A percentile compares a stretch with the other conserved stretches of the same genome.
These are phyloP conservation scores for Podaxis pistillaris DNA, from an alignment of 768 basidiomycete genomes.

Conservation along the genomic window DNA sequence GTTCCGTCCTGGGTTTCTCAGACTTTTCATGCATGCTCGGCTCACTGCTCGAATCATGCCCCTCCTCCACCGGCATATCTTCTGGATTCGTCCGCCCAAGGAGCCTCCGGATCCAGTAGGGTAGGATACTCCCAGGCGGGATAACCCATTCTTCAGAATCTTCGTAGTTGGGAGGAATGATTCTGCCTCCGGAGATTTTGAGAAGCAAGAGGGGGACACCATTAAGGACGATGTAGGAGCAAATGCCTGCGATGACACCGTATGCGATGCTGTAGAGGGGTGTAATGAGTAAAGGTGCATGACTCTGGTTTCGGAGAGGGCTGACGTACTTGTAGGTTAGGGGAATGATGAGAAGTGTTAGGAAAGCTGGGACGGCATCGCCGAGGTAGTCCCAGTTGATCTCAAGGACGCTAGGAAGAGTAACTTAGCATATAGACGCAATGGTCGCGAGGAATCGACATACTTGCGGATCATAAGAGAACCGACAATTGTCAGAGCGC, in stretches of 20 bases:
- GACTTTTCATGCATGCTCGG: conserved; percentile 4
- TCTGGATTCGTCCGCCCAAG: conserved; percentile 1
- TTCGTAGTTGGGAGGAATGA: conserved; percentile 65
- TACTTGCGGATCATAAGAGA: conserved; percentile 86
- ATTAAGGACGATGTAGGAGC: conserved; percentile 72
- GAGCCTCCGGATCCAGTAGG: conserved; percentile 60
- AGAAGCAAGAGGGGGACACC: conserved; percentile 58
- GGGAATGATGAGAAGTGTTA: conserved; percentile 78
- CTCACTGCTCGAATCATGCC: neutral
- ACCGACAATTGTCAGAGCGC: conserved; percentile 84
- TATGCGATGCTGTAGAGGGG: conserved; percentile 68
- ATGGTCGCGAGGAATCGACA: conserved; percentile 21
- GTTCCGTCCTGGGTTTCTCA: neutral
- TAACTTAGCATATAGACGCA: neutral
- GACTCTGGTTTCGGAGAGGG: neutral
- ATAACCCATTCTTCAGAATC: conserved; percentile 66
- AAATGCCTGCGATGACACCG: conserved; percentile 80
- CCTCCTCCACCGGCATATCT: neutral
- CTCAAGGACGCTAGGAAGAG: conserved; percentile 56
- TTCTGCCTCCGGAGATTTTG: conserved; percentile 54
- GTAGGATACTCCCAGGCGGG: conserved; percentile 69
- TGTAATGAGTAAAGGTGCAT: neutral
- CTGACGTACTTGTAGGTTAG: conserved; percentile 64
- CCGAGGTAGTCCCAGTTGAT: conserved; percentile 91
- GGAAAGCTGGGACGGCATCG: conserved; percentile 84